These are phyloP conservation scores for Diversispora eburnea DNA, from an alignment of 192 early-diverging fungal genomes.

Conservation along the genomic window DNA sequence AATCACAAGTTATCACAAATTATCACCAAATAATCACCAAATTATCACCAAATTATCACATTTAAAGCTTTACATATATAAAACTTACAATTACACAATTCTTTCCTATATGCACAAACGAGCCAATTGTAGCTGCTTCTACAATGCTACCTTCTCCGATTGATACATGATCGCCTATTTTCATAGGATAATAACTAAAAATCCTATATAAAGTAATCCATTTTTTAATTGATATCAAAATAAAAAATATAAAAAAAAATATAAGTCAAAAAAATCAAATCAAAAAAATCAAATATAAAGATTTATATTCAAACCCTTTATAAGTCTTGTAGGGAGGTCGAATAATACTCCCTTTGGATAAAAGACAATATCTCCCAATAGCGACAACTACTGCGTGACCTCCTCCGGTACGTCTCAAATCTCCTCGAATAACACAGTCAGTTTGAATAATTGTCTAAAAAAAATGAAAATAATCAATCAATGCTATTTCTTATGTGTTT, in stretches of 20 bases:
- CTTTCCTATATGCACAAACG: constrained; percentile 84
- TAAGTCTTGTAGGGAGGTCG: constrained; percentile 94
- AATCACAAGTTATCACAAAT: constrained; percentile 2
- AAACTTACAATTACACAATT: constrained; percentile 88
- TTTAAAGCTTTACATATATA: too few relatives aligned
- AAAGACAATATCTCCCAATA: constrained; percentile 86
- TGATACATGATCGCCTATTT: constrained; percentile 89
- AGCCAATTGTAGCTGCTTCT: constrained; percentile 90
- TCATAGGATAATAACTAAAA: constrained; percentile 97
- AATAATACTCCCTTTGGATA: constrained; percentile 72
- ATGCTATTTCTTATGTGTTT: too few relatives aligned
- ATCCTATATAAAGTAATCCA: constrained; percentile 42
- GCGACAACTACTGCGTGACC: constrained; percentile 86
- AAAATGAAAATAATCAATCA: neutral
- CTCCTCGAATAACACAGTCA: constrained; percentile 89
- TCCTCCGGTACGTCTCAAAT: constrained; percentile 81
- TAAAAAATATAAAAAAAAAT: too few relatives aligned
- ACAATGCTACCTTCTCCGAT: constrained; percentile 87
- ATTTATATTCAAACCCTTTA: constrained; percentile 58
- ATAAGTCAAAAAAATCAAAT: neutral
- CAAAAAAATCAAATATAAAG: neutral
- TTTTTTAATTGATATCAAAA: constrained; percentile 1
- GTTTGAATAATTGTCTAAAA: constrained; percentile 87
- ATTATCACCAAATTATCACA: too few relatives aligned
- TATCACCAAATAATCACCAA: constrained; percentile 3